Evolutionary conservation across 2,329 filamentous ascomycete genomes (phyloP), one percentile per base, ranked within the genome.

Genomic region (Cladosporium sp.): DNA sequence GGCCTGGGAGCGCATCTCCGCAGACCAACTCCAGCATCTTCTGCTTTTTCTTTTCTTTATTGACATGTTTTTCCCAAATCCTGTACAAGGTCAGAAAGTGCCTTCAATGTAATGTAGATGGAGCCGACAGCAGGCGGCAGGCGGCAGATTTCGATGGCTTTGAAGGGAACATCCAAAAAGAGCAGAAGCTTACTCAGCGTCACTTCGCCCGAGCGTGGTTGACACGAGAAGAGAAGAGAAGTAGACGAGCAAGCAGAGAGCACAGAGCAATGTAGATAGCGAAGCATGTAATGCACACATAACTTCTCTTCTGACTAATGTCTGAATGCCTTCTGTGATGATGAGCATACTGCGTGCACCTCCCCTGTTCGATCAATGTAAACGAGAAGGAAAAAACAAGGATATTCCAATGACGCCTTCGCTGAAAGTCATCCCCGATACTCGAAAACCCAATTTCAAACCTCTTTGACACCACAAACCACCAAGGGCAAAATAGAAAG

Each of bases 51-150:
- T 28, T 59, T 59, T 44, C 24, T 59, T 44, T 21, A 34, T 47
- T 24, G 24, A 59, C 10, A 59, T 59, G 24, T 2, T 47, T 47
- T 41, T 28, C 0, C 18, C 24, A 47, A 28, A 32, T 30, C 57
- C 57, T 59, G 57, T 38, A 59, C 21, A 30, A 18, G 34, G 57
- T 59, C 57, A 59, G 57, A 47, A 47, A 12, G 38, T 44, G 26
- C 52, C 52, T 55, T 55, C 47, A 59, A 59, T 59, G 57, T 15
- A 55, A 55, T n/a, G 52, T 44, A 30, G 57, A 34, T 34, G 55
- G 15, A 15, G 21, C 32, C 14, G 32, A 55, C 28, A 30, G 38
- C 57, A 59, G 57, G 57, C 57, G 57, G 57, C 38, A 26, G 12
- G 57, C 57, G 57, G 57, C 38, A 26, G 12, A 47, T 30, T 30